phyloP scores from a whole-genome alignment of 441 rosid genomes.

The Croton laevigatus region DNA sequence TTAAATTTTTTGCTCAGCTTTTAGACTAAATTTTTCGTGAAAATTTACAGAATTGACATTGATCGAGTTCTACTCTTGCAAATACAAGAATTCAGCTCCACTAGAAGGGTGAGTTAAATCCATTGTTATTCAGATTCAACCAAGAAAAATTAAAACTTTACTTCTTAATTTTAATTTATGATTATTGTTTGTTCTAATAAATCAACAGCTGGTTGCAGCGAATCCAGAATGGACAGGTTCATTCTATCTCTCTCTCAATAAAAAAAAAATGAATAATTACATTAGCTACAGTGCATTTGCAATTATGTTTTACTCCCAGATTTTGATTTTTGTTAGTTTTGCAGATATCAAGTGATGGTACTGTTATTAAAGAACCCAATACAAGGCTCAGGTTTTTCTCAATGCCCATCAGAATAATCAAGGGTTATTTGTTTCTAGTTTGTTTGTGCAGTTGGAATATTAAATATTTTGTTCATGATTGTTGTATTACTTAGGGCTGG shows the following conservation, averaged over 20 bases:
- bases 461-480: neutral
- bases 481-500: slow-evolving; percentile 38
- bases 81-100: slow-evolving; percentile 77
- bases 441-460: neutral
- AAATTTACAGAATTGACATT: slow-evolving; percentile 38
- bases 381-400: slow-evolving; percentile 46
- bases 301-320: neutral
- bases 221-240: slow-evolving; percentile 82
- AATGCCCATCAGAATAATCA: neutral
- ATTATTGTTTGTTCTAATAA: slow-evolving; percentile 16
- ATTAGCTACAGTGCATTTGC: neutral
- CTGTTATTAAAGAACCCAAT: slow-evolving; percentile 32
- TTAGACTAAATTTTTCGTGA: neutral
- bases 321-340: slow-evolving; percentile 15
- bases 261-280: neutral
- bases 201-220: slow-evolving; percentile 84
- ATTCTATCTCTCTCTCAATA: neutral
- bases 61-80: slow-evolving; percentile 60
- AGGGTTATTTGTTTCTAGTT: neutral
- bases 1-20: neutral
- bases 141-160: neutral
- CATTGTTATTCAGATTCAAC: neutral
- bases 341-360: slow-evolving; percentile 65
- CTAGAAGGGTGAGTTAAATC: slow-evolving; percentile 53
- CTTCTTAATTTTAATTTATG: neutral